phyloP scores from a whole-genome alignment of 345 rosid species.

The Carallia pectinifolia region DNA sequence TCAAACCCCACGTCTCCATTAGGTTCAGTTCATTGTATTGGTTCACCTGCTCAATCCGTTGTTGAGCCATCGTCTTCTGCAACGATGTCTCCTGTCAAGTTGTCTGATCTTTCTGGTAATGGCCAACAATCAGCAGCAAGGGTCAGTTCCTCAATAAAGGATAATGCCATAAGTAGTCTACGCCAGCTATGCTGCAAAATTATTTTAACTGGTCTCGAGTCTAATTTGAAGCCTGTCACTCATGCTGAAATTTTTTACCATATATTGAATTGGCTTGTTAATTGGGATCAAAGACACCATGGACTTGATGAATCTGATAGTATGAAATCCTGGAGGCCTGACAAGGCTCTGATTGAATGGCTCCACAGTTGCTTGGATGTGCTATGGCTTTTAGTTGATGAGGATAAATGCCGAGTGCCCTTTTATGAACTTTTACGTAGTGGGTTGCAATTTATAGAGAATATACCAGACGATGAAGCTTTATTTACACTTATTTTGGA shows the following conservation, averaged over 20 bases:
- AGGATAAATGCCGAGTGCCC: constrained; percentile 82
- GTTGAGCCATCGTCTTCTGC: constrained; percentile 58
- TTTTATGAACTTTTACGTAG: constrained; percentile 90
- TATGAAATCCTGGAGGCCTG: constrained; percentile 59
- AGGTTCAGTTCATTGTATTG: constrained; percentile 69
- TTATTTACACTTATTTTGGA: constrained; percentile 89
- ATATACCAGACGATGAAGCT: constrained; percentile 94
- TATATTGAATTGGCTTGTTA: constrained; percentile 88
- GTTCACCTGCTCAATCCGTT: constrained; percentile 69
- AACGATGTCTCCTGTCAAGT: constrained; percentile 56
- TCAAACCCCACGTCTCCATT: constrained; percentile 61
- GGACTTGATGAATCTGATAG: constrained; percentile 61
- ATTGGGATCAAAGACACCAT: constrained; percentile 87
- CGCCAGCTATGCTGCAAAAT: constrained; percentile 91
- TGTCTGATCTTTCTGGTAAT: constrained; percentile 46
- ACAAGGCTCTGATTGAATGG: constrained; percentile 81
- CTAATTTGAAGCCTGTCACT: constrained; percentile 75
- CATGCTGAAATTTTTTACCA: constrained; percentile 74
- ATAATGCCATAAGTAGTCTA: constrained; percentile 64
- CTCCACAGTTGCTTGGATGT: constrained; percentile 91
- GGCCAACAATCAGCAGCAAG: constrained; percentile 49
- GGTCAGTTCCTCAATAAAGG: constrained; percentile 47
- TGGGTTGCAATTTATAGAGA: constrained; percentile 93
- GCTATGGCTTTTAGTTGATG: constrained; percentile 85
- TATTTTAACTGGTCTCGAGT: constrained; percentile 68